Evolutionary conservation across 176 grass and related monocot species (phyloP).

Genomic region (Avena eriantha): DNA sequence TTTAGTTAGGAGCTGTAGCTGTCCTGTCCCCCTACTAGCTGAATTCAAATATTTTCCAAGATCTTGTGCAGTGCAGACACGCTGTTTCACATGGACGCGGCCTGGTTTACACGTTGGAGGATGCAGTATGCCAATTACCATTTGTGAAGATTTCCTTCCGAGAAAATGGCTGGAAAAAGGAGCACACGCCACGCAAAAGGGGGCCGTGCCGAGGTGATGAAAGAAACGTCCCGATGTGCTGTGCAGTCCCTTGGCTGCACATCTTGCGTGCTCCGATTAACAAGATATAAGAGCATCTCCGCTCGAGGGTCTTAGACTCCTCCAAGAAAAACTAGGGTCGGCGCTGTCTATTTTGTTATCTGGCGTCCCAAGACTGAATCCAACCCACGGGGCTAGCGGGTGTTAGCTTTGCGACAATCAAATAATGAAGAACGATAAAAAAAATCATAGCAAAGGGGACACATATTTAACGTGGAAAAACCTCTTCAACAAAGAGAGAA

Average conservation of each 20-base stretch:
- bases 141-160: conserved; percentile 29
- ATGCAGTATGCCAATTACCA: too few relatives aligned
- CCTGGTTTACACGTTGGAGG: neutral
- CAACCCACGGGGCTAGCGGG: too few relatives aligned
- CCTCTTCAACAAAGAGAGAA: too few relatives aligned
- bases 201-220: conserved; percentile 37
- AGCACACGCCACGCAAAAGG: conserved; percentile 20
- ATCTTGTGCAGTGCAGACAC: neutral
- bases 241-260: neutral
- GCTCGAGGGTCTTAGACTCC: too few relatives aligned
- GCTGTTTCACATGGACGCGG: neutral
- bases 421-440: too few relatives aligned
- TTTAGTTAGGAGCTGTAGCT: neutral
- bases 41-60: too few relatives aligned
- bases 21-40: neutral
- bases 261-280: neutral
- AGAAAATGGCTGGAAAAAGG: conserved; percentile 36
- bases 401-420: too few relatives aligned
- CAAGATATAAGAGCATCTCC: neutral
- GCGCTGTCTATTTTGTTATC: too few relatives aligned
- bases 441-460: too few relatives aligned
- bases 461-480: too few relatives aligned
- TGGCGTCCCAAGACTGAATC: too few relatives aligned
- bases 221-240: conserved; percentile 37
- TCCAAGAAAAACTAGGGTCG: too few relatives aligned